These are phyloP conservation scores for Allantophomopsis lycopodina DNA, from an alignment of 2,329 filamentous ascomycete species.

Conservation along the genomic window DNA sequence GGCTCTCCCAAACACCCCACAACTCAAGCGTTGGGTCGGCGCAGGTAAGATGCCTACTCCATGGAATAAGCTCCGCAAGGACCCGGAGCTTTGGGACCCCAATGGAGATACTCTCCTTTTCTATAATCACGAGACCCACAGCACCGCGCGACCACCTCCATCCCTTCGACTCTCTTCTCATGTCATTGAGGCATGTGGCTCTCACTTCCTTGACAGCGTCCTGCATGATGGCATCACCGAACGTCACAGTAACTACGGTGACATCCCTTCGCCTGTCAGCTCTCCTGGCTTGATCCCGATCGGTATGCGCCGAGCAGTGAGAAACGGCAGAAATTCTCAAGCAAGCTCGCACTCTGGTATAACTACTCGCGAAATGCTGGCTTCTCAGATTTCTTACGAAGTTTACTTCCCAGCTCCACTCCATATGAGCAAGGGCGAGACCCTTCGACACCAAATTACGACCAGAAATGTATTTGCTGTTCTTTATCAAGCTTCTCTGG, in stretches of 20 bases:
- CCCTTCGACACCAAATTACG: slow-evolving; percentile 45
- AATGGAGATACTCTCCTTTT: slow-evolving; percentile 47
- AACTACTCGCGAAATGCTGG: slow-evolving; percentile 49
- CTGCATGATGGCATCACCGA: slow-evolving; percentile 38
- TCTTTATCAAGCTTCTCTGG: slow-evolving; percentile 47
- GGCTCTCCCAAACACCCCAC: slow-evolving; percentile 24
- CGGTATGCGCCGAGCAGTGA: background rate
- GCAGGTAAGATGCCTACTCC: slow-evolving; percentile 30
- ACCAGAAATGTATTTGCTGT: slow-evolving; percentile 58
- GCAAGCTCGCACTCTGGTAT: slow-evolving; percentile 50
- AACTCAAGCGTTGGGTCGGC: slow-evolving; percentile 39
- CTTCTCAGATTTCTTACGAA: slow-evolving; percentile 44
- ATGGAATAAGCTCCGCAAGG: slow-evolving; percentile 44
- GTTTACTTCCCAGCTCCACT: slow-evolving; percentile 48
- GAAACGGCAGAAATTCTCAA: background rate
- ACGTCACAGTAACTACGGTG: slow-evolving; percentile 24
- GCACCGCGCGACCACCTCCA: slow-evolving; percentile 27
- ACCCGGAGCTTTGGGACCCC: slow-evolving; percentile 46
- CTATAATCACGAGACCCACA: slow-evolving; percentile 31
- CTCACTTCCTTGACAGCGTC: slow-evolving; percentile 35
- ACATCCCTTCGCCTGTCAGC: slow-evolving; percentile 29
- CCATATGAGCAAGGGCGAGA: slow-evolving; percentile 30
- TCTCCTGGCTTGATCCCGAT: slow-evolving; percentile 4
- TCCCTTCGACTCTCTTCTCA: slow-evolving; percentile 45
- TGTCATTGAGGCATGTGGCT: slow-evolving; percentile 42